These are phyloP conservation scores for Ampelomyces quisqualis DNA, from an alignment of 2,329 filamentous ascomycete genomes.

Conservation along the genomic window DNA sequence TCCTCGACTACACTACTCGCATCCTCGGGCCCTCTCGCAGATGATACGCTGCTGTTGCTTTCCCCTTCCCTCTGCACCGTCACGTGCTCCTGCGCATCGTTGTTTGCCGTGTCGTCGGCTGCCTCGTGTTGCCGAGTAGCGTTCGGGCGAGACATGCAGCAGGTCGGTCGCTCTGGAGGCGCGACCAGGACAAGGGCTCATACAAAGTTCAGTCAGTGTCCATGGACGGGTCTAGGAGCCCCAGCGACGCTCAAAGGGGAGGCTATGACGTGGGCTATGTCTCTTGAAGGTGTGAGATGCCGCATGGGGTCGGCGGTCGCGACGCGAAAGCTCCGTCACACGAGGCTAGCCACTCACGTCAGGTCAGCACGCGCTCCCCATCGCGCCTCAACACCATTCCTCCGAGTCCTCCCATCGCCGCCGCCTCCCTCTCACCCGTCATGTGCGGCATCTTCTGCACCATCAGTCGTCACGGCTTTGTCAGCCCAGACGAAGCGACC, in stretches of 20 bases:
- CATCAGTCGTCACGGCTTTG: conserved; percentile 37
- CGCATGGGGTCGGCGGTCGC: conserved; percentile 18
- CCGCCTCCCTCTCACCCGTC: conserved; percentile 1
- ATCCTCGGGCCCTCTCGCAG: not conserved
- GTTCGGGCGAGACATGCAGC: conserved; percentile 42
- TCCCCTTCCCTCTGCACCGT: conserved; percentile 8
- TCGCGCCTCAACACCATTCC: conserved; percentile 12
- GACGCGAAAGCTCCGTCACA: conserved; percentile 22
- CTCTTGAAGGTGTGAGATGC: conserved; percentile 5
- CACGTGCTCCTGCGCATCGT: conserved; percentile 22
- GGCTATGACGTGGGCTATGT: conserved; percentile 5
- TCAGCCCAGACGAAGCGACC: conserved; percentile 28
- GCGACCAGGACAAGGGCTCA: conserved; percentile 3
- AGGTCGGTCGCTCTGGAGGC: conserved; percentile 18
- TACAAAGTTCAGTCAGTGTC: conserved; percentile 15
- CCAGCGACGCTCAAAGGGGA: conserved; percentile 5
- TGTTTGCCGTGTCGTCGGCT: conserved; percentile 20
- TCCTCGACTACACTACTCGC: conserved; percentile 1
- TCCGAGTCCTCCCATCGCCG: conserved; percentile 12
- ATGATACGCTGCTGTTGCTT: not conserved
- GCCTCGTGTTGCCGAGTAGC: conserved; percentile 34
- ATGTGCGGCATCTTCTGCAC: conserved; percentile 57
- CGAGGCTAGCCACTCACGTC: too few species aligned
- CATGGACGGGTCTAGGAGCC: conserved; percentile 22
- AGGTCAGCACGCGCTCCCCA: conserved; percentile 3